Evolutionary conservation across 1,284 basidiomycete species (phyloP).

Genomic region (Sparassis latifolia): DNA sequence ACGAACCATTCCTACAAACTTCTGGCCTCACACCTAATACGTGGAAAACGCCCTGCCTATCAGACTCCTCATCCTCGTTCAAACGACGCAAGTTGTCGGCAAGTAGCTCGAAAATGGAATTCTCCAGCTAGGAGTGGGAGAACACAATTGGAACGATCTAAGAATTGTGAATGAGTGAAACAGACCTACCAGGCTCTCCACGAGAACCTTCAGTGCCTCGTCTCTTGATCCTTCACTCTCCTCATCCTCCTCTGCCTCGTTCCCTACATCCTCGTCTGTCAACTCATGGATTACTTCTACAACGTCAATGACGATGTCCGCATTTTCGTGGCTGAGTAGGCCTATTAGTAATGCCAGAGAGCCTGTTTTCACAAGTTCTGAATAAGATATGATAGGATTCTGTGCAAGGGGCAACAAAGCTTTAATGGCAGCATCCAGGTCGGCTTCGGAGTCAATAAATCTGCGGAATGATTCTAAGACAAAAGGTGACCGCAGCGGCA

Average conservation of each 20-base stretch:
- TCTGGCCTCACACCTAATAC: constrained; percentile 55
- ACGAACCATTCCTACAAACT: neutral
- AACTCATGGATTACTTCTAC: constrained; percentile 90
- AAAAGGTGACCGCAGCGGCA: neutral
- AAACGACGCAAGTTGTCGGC: constrained; percentile 84
- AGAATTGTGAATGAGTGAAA: neutral
- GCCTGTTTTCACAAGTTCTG: constrained; percentile 80
- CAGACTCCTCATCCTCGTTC: constrained; percentile 81
- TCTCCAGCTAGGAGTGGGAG: constrained; percentile 50
- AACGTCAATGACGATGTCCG: constrained; percentile 90
- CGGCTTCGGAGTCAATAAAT: constrained; percentile 98
- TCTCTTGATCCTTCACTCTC: constrained; percentile 55
- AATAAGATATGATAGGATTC: constrained; percentile 78
- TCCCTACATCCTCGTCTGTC: constrained; percentile 92
- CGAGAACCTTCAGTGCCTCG: constrained; percentile 64
- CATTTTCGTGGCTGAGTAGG: constrained; percentile 88
- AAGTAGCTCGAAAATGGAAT: constrained; percentile 82
- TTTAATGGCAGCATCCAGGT: constrained; percentile 85
- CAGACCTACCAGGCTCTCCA: constrained; percentile 65
- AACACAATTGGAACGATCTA: neutral
- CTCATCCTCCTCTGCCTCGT: constrained; percentile 67
- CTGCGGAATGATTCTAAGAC: constrained; percentile 33
- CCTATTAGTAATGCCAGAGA: constrained; percentile 68
- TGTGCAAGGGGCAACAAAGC: constrained; percentile 87
- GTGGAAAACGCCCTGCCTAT: constrained; percentile 87